Conservation (phyloP, 371 early-diverging fungal genomes). For the Haplosporangium sp. region DNA sequence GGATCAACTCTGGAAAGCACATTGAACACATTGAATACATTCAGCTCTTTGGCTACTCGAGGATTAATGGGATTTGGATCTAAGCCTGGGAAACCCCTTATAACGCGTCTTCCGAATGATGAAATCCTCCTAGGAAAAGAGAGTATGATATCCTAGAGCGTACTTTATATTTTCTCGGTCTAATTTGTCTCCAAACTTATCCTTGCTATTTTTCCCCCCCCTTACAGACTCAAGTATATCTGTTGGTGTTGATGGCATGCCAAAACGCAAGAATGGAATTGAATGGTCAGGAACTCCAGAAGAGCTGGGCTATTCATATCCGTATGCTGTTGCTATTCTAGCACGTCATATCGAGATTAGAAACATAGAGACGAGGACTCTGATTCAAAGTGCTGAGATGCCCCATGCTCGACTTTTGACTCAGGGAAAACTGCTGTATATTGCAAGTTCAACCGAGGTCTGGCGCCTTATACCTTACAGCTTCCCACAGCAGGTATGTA, state of each 20-base stretch:
- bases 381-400: conserved; percentile 84
- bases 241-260: conserved; percentile 74
- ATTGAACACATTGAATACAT: conserved; percentile 38
- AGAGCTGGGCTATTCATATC: conserved; percentile 78
- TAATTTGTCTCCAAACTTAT: background rate
- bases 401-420: conserved; percentile 70
- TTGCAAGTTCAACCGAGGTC: conserved; percentile 80
- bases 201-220: background rate
- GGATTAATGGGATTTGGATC: conserved; percentile 68
- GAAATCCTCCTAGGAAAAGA: conserved; percentile 82
- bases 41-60: conserved; percentile 38
- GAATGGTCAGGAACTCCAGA: conserved; percentile 83
- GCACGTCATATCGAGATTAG: conserved; percentile 85
- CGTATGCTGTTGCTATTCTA: conserved; percentile 81
- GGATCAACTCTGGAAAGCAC: conserved; percentile 50
- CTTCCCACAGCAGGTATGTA: conserved; percentile 85
- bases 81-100: conserved; percentile 73
- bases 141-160: conserved; percentile 54
- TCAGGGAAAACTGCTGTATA: conserved; percentile 81
- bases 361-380: conserved; percentile 83
- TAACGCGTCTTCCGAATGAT: conserved; percentile 76
- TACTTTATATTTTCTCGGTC: background rate
- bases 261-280: conserved; percentile 75
- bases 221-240: conserved; percentile 74
- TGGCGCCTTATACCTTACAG: conserved; percentile 90